Evolutionary conservation across 495 filamentous ascomycete species (phyloP).

Genomic region (Tetracladium marchalianum): DNA sequence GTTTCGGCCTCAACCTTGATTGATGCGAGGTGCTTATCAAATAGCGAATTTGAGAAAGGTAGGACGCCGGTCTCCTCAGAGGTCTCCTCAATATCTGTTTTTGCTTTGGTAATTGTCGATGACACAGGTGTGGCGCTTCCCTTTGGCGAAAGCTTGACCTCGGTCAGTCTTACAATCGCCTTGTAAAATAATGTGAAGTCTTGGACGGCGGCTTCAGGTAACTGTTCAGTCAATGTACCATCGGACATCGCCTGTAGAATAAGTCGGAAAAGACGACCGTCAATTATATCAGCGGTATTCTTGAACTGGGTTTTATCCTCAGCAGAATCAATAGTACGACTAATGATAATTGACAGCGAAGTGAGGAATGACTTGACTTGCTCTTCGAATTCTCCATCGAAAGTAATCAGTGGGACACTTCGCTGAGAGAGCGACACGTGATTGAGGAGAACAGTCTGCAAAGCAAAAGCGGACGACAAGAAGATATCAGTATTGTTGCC

Average conservation of each 20-base stretch:
- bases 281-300: constrained; percentile 53
- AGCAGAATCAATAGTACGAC: constrained; percentile 1
- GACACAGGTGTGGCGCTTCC: constrained; percentile 6
- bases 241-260: constrained; percentile 23
- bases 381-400: constrained; percentile 16
- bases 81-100: constrained; percentile 1
- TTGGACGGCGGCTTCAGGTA: constrained; percentile 18
- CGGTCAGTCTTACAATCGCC: constrained; percentile 6
- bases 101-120: not conserved
- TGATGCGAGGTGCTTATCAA: constrained; percentile 46
- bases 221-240: constrained; percentile 9
- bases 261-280: constrained; percentile 46
- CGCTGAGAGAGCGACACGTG: constrained; percentile 20
- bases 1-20: constrained; percentile 35
- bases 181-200: constrained; percentile 9
- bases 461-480: constrained; percentile 21
- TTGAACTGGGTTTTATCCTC: constrained; percentile 17
- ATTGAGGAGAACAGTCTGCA: constrained; percentile 22
- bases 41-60: constrained; percentile 48
- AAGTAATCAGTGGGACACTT: constrained; percentile 12
- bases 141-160: constrained; percentile 9
- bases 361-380: constrained; percentile 9
- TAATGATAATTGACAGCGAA: constrained; percentile 7
- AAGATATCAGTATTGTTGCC: constrained; percentile 7
- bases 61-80: constrained; percentile 30